These are phyloP conservation scores for Phytophthora palmivora DNA, from an alignment of 352 stramenopile genomes.

Conservation along the genomic window DNA sequence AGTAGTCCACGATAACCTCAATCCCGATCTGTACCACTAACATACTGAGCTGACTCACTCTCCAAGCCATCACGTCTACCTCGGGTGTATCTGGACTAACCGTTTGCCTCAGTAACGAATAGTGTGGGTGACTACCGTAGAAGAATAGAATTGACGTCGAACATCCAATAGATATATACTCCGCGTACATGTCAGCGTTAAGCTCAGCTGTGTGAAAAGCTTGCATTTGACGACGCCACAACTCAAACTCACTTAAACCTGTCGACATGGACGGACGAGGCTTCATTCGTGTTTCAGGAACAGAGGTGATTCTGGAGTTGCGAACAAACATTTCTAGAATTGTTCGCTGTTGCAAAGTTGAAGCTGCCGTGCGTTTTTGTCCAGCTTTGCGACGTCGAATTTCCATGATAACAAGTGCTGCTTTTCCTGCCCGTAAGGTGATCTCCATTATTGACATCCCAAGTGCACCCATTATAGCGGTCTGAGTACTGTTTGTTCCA, in stretches of 20 bases:
- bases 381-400: conserved; percentile 17
- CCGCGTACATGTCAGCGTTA: conserved; percentile 46
- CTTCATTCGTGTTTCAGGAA: no score
- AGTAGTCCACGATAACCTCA: conserved; percentile 33
- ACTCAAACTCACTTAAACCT: conserved; percentile 3
- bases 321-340: neutral
- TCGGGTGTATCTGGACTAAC: conserved; percentile 3
- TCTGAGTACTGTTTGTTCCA: conserved; percentile 16
- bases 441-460: conserved; percentile 41
- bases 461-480: conserved; percentile 19
- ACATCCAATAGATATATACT: conserved; percentile 56
- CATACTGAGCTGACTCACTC: conserved; percentile 24
- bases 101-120: conserved; percentile 24
- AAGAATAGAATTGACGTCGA: conserved; percentile 43
- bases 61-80: conserved; percentile 5
- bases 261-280: neutral
- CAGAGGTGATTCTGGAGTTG: neutral
- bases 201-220: no score
- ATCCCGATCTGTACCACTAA: conserved; percentile 30
- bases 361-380: neutral
- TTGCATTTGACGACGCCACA: conserved; percentile 24
- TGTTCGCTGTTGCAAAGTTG: neutral
- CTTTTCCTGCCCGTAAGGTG: conserved; percentile 23
- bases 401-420: conserved; percentile 19
- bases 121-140: conserved; percentile 44